Percentiles rank a stretch among this genome's conserved stretches.
These are phyloP conservation scores for Brassica cretica DNA, from an alignment of 345 rosid genomes.

Conservation along the genomic window DNA sequence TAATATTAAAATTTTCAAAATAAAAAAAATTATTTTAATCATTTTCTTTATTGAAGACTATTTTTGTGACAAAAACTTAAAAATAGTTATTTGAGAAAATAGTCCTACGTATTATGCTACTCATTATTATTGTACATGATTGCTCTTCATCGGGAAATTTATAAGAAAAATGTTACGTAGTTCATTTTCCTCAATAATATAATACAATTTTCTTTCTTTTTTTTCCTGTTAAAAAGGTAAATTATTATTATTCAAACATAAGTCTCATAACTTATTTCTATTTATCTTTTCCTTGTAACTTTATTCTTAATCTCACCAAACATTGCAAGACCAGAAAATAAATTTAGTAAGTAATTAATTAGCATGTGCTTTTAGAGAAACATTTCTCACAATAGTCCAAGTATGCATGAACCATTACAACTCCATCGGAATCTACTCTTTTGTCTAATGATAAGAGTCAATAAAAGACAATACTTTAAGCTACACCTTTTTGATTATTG, in stretches of 20 bases:
- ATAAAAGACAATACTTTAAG: conserved; percentile 12
- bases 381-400: conserved; percentile 27
- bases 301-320: conserved; percentile 35
- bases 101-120: background rate
- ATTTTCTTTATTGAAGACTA: too few relatives aligned
- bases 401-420: conserved; percentile 34
- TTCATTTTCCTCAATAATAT: background rate
- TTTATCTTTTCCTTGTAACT: conserved; percentile 2
- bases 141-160: background rate
- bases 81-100: too few relatives aligned
- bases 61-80: too few relatives aligned
- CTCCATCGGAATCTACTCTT: conserved; percentile 11
- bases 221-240: background rate
- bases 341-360: conserved; percentile 6
- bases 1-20: too few relatives aligned
- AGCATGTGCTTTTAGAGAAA: conserved; percentile 29
- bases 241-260: background rate
- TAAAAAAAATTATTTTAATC: too few relatives aligned
- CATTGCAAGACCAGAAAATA: conserved; percentile 14
- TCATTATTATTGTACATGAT: background rate
- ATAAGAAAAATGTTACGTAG: background rate
- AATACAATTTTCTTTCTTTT: background rate
- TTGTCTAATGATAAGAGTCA: conserved; percentile 29
- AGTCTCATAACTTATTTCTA: background rate
- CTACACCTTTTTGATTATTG: conserved; percentile 18